Base-by-base conservation (phyloP, 1,284 basidiomycete genomes). In the Apiotrichum gamsii region DNA sequence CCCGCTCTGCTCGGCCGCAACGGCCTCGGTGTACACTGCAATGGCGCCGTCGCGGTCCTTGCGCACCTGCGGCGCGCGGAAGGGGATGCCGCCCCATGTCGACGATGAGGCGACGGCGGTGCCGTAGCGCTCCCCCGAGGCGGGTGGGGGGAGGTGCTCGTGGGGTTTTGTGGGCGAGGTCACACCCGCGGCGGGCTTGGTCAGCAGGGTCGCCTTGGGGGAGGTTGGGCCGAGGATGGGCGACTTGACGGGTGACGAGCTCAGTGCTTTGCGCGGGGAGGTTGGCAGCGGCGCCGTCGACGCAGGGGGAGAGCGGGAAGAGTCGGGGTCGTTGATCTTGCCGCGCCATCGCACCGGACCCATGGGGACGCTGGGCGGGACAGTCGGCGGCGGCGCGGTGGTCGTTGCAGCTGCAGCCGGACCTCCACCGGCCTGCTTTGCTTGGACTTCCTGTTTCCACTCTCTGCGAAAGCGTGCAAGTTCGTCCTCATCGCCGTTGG, bases 1-100 rank as follows among this genome's bases (percentile, higher is more conserved):
- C 33, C 87, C 82, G 31, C 72, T 71, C 62, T 86, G 83, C 69
- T 93, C 89, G 46, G 79, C 75, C 40, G 80, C 75, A 21, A 88
- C 78, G 4, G 89, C 89, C 29, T 72, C 75, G 18, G 78, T 72
- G 65, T 91, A 93, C 8, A 82, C 61, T 15, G 77, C 77, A 30
- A 89, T 72, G 0, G 88, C 87, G 25, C 34, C 42, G 10, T 33
- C 43, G 20, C 55, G 49, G 35, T 59, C 57, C 52, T 53, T 52
- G 25, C 41, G 39, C 36, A 51, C 46, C n/a, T 46, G 42, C 18
- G 42, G 43, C 25, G 49, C 43, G 25, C 43, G 45, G 47, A 51
- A 50, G 13, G 51, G 49, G 23, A 52, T 54, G 34, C 32, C 16
- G 21, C 33, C 43, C 20, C 32, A 25, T 16, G 34, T 39, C 13